These are phyloP conservation scores for Cercospora citrullina DNA, from an alignment of 2,329 filamentous ascomycete genomes.

Conservation along the genomic window DNA sequence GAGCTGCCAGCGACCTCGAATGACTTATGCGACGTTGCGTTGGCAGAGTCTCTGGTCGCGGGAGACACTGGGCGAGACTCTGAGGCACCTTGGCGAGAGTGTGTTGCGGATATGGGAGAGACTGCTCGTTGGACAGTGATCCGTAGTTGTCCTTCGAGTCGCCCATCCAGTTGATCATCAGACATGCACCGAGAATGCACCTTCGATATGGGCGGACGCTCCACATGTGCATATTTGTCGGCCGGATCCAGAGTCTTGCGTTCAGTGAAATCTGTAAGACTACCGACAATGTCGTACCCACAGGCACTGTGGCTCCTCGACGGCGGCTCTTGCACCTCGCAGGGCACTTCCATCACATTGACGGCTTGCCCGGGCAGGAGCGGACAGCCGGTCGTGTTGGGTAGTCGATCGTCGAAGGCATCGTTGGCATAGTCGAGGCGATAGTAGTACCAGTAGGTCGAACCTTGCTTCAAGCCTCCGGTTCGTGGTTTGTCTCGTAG, in stretches of 20 bases:
- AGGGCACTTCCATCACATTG: conserved; percentile 79
- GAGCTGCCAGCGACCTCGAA: conserved; percentile 20
- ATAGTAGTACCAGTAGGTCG: conserved; percentile 97
- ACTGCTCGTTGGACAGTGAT: conserved; percentile 17
- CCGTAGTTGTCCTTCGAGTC: conserved; percentile 26
- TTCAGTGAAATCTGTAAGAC: conserved; percentile 19
- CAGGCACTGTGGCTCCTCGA: conserved; percentile 35
- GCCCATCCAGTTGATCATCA: conserved; percentile 34
- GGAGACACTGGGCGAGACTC: conserved; percentile 13
- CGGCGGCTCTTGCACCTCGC: conserved; percentile 51
- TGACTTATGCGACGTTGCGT: background rate
- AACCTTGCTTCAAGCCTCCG: conserved; percentile 86
- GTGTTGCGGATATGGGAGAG: conserved; percentile 17
- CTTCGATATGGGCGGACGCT: conserved; percentile 36
- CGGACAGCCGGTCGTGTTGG: conserved; percentile 77
- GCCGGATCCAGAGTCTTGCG: conserved; percentile 34
- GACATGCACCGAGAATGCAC: conserved; percentile 36
- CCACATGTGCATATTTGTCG: conserved; percentile 31
- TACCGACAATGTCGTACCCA: conserved; percentile 30
- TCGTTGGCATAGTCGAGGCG: conserved; percentile 77
- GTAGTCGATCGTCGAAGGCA: conserved; percentile 69
- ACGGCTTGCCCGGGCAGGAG: conserved; percentile 84
- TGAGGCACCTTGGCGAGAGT: conserved; percentile 4
- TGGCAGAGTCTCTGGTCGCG: conserved; percentile 5
- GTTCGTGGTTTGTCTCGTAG: conserved; percentile 59